Evolutionary conservation across 1,139 yeast species (phyloP).

Genomic region (Lodderomyces oxycetoniae): DNA sequence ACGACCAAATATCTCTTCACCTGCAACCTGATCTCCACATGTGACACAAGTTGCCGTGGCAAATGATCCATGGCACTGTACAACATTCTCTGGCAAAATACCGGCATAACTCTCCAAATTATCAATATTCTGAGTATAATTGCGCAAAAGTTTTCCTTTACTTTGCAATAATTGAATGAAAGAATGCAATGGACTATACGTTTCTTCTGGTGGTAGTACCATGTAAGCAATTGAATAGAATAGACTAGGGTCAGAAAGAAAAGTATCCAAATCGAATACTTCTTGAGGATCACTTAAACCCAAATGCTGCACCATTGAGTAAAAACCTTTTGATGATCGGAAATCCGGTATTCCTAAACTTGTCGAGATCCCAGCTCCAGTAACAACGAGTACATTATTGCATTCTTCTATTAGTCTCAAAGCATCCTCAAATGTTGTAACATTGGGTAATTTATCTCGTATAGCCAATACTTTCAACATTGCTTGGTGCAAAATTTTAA

Average conservation of each 20-base stretch:
- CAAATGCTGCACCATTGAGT: constrained; percentile 61
- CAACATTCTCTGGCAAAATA: constrained; percentile 58
- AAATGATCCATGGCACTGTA: constrained; percentile 96
- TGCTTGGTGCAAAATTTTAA: constrained; percentile 52
- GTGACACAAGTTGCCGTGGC: constrained; percentile 87
- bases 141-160: constrained; percentile 73
- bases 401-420: constrained; percentile 50
- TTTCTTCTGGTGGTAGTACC: constrained; percentile 72
- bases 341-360: constrained; percentile 93
- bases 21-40: constrained; percentile 65
- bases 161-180: constrained; percentile 74
- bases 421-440: constrained; percentile 59
- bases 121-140: constrained; percentile 94
- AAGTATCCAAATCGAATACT: constrained; percentile 75
- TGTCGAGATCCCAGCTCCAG: constrained; percentile 97
- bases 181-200: constrained; percentile 82
- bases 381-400: constrained; percentile 65
- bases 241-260: constrained; percentile 72
- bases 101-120: constrained; percentile 87
- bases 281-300: constrained; percentile 92
- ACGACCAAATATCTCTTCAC: constrained; percentile 59
- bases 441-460: constrained; percentile 48
- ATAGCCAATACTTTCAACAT: constrained; percentile 55
- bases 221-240: constrained; percentile 86
- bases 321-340: constrained; percentile 84